A percentile compares a stretch with the other conserved stretches of the same genome.
Evolutionary conservation across 2,329 filamentous ascomycete species (phyloP).

Genomic region (Biscogniauxia marginata): DNA sequence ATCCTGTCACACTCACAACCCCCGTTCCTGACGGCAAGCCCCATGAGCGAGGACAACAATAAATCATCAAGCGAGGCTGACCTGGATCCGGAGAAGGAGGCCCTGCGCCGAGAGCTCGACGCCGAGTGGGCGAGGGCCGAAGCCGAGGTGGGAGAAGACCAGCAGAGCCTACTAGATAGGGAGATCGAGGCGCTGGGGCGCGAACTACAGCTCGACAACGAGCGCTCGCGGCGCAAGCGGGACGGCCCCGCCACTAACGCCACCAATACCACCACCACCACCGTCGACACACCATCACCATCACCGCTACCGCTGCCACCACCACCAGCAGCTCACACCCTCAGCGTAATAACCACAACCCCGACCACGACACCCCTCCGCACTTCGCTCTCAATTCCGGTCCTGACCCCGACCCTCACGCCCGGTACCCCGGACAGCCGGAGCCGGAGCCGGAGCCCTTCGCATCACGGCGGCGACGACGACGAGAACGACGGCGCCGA

Average conservation of each 20-base stretch:
- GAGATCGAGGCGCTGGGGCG: constrained; percentile 5
- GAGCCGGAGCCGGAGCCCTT: neutral
- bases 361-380: constrained; percentile 1
- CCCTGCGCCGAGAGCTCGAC: constrained; percentile 24
- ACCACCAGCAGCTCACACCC: neutral
- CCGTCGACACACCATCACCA: neutral
- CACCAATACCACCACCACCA: neutral
- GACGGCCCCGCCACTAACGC: neutral
- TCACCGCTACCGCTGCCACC: neutral
- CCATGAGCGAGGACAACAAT: constrained; percentile 14
- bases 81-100: constrained; percentile 17
- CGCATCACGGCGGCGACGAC: too few species aligned
- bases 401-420: neutral
- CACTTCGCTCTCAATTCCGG: constrained; percentile 2
- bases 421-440: neutral
- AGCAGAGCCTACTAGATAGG: constrained; percentile 4
- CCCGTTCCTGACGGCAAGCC: too few species aligned
- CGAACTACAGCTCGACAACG: constrained; percentile 1
- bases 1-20: too few species aligned
- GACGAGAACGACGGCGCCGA: too few species aligned
- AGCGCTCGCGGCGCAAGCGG: constrained; percentile 11
- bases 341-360: neutral
- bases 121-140: constrained; percentile 21
- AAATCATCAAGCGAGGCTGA: neutral
- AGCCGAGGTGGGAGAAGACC: constrained; percentile 3